Base-by-base conservation (phyloP, 257 asterid genomes). In the Cynanchum wilfordii region DNA sequence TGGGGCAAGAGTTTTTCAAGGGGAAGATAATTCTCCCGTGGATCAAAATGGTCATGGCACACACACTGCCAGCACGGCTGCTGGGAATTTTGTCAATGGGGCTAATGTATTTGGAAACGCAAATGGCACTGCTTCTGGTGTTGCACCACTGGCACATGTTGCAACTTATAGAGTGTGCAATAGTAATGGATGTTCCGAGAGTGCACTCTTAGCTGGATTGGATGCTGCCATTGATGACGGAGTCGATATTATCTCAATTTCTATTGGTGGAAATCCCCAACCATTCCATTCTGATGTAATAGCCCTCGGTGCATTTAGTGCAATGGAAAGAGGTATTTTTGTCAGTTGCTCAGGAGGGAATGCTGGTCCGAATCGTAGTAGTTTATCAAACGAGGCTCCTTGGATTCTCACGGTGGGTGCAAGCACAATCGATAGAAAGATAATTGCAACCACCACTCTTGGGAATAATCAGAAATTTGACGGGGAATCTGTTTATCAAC, bases 141-240 rank as follows among this genome's bases (percentile, higher is more conserved):
- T 77, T 0, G 89, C 87, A 0, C 87, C 89, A 8, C 80, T 78
- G 2, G 89, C 89, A 20, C 89, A 85, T 64, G 58, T 83, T 24
- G 89, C 89, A 10, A 75, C 77, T 50, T 86, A 86, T 63, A 81
- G 40, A 70, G 86, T 78, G 1, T 86, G 87, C 1, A 17, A 20
- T 3, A 2, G 27, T 1, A 12, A 11, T 16, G 47, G 47, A 7
- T 79, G 86, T 38, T 2, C 65, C 0, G 86, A 79, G 2, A 65
- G 80, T 59, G 68, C 17, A 17, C 7, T 81, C 0, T 56, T 82
- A 44, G 89, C 89, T 7, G 87, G 55, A 2, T 74, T 80, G 78
- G 87, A 84, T 51, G 70, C 82, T 8, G 89, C 85, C 0, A 69
- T 76, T 19, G 77, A 49, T 8, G 77, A 73, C 50, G 77, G 77